phyloP scores from a whole-genome alignment of 345 rosid species.

The Lepidium didymum region DNA sequence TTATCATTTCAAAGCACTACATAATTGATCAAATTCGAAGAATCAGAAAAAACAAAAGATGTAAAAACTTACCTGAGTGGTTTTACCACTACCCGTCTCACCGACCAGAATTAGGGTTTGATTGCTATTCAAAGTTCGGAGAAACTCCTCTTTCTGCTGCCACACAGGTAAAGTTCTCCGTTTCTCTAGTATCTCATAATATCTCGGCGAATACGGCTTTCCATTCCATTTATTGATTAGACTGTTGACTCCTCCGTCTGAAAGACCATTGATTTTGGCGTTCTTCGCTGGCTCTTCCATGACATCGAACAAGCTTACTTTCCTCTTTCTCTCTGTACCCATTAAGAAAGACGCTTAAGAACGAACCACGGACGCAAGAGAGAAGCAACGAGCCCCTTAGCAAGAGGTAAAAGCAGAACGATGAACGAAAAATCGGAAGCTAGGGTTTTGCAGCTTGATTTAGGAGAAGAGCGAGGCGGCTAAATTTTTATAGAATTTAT shows the following conservation, averaged over 20 bases:
- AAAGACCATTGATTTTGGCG: conserved; percentile 21
- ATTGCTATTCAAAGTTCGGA: conserved; percentile 43
- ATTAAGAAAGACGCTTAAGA: conserved; percentile 11
- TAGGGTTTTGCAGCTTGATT: conserved; percentile 20
- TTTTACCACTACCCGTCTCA: conserved; percentile 97
- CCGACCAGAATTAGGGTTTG: conserved; percentile 83
- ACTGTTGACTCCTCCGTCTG: conserved; percentile 24
- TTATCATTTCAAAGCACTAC: neutral
- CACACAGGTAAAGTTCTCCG: conserved; percentile 80
- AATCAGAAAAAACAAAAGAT: neutral
- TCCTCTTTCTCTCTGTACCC: conserved; percentile 94
- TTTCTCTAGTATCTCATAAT: conserved; percentile 79
- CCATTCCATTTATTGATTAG: conserved; percentile 72
- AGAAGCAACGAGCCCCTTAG: neutral
- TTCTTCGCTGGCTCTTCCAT: conserved; percentile 55
- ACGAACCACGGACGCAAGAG: neutral
- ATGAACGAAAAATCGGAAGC: neutral
- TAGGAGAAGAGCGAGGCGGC: neutral
- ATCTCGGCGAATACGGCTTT: conserved; percentile 64
- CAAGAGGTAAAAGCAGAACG: neutral
- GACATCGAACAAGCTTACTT: conserved; percentile 88
- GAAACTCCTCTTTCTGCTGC: conserved; percentile 89
- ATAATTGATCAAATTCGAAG: neutral
- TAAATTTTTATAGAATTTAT: neutral
- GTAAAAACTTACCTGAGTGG: conserved; percentile 69